Percentiles rank a stretch among this genome's conserved stretches.
Conservation (phyloP, 768 basidiomycete genomes). For the Boletus huronensis region DNA sequence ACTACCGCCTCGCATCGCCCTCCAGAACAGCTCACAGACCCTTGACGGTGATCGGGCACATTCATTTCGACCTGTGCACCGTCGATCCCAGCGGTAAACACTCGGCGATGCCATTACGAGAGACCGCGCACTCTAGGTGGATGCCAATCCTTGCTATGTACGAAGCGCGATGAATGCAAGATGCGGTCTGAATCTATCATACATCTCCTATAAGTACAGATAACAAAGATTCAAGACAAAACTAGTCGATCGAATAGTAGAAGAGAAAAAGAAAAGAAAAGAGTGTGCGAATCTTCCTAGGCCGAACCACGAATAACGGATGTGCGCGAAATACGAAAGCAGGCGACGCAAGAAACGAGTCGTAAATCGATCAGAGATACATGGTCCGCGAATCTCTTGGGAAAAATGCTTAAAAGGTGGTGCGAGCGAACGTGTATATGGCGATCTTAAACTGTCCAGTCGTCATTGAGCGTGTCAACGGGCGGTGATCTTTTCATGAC, state of each 20-base stretch:
- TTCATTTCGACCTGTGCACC: conserved; percentile 4
- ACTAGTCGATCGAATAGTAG: neutral
- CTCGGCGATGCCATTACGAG: neutral
- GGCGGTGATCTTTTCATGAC: conserved; percentile 16
- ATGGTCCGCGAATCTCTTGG: conserved; percentile 23
- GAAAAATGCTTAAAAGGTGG: conserved; percentile 5
- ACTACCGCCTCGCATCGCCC: conserved; percentile 5
- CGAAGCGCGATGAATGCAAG: conserved; percentile 6
- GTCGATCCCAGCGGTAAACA: conserved; percentile 21
- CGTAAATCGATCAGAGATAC: conserved; percentile 33
- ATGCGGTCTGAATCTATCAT: conserved; percentile 18
- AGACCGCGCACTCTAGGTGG: neutral
- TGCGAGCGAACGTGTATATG: conserved; percentile 7
- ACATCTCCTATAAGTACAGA: conserved; percentile 31
- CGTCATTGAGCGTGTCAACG: conserved; percentile 2
- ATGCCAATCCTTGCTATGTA: conserved; percentile 6
- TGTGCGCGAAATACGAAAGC: conserved; percentile 24
- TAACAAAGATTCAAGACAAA: conserved; percentile 20
- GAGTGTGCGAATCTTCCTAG: conserved; percentile 2
- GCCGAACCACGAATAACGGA: conserved; percentile 7
- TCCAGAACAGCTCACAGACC: neutral
- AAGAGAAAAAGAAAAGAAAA: neutral
- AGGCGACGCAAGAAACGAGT: conserved; percentile 21
- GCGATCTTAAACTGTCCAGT: conserved; percentile 13
- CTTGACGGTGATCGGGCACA: conserved; percentile 29